Evolutionary conservation across 352 stramenopile genomes (phyloP).

Genomic region (Pythium folliculosum): DNA sequence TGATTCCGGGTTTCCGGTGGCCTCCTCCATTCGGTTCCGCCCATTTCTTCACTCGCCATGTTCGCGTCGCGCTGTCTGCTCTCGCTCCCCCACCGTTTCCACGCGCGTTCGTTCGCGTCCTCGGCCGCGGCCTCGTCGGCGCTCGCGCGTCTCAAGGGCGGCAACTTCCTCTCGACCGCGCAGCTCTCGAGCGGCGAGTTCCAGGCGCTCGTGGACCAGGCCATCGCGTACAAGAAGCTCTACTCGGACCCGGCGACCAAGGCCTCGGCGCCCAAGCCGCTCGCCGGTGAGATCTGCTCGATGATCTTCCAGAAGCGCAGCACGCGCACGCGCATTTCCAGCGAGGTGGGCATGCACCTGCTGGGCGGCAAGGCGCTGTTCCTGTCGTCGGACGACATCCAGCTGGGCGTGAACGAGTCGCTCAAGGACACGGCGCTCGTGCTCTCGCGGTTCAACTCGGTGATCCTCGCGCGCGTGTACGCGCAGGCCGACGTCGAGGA

Average conservation of each 20-base stretch:
- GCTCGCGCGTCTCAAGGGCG: constrained; percentile 48
- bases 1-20: too few species aligned
- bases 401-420: constrained; percentile 97
- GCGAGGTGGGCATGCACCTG: constrained; percentile 96
- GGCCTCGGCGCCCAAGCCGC: constrained; percentile 55
- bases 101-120: not conserved
- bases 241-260: constrained; percentile 66
- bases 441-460: constrained; percentile 94
- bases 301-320: constrained; percentile 96
- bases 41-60: not conserved
- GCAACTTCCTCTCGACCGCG: constrained; percentile 76
- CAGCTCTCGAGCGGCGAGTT: constrained; percentile 63
- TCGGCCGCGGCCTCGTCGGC: constrained; percentile 3
- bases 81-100: not conserved
- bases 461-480: constrained; percentile 97
- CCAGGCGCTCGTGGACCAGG: constrained; percentile 60
- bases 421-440: constrained; percentile 91
- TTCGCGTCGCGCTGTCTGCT: not conserved
- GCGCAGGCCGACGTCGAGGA: constrained; percentile 89
- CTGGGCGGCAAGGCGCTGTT: constrained; percentile 97
- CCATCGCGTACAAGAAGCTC: constrained; percentile 65
- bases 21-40: not conserved
- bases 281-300: constrained; percentile 80
- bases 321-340: constrained; percentile 92
- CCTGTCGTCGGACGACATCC: constrained; percentile 97